These are phyloP conservation scores for Aurinia saxatilis DNA, from an alignment of 345 rosid species.

Conservation along the genomic window DNA sequence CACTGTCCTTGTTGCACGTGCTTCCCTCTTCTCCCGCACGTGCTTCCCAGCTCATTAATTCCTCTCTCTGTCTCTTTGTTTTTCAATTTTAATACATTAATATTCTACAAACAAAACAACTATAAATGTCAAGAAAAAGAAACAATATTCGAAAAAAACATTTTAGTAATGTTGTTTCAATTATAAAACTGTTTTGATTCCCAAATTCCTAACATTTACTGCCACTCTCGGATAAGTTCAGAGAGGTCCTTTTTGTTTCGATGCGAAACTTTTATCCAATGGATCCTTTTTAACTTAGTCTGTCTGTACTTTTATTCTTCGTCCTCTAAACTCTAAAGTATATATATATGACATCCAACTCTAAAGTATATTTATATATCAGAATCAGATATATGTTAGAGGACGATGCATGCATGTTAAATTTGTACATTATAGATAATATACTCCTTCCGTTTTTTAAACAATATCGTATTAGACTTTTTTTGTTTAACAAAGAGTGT, in stretches of 20 bases:
- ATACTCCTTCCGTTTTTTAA: too few relatives aligned
- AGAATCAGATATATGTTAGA: not conserved
- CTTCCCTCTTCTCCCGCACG: conserved; percentile 18
- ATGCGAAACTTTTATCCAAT: conserved; percentile 13
- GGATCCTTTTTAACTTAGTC: not conserved
- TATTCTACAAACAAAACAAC: conserved; percentile 4
- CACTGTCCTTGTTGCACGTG: conserved; percentile 30
- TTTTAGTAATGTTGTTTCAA: not conserved
- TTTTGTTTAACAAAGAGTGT: too few relatives aligned
- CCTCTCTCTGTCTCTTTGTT: conserved; percentile 1
- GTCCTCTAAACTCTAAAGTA: not conserved
- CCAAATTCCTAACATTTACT: conserved; percentile 25
- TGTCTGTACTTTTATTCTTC: conserved; percentile 7
- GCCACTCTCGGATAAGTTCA: conserved; percentile 19
- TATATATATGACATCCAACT: too few relatives aligned
- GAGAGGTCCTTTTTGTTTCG: conserved; percentile 17
- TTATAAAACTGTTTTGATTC: conserved; percentile 19
- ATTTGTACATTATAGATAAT: not conserved
- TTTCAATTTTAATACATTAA: not conserved
- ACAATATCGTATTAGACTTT: too few relatives aligned
- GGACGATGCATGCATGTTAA: conserved; percentile 16
- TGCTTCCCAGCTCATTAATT: conserved; percentile 25
- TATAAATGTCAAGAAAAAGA: not conserved
- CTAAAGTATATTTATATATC: too few relatives aligned
- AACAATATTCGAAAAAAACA: not conserved